phyloP scores from a whole-genome alignment of 352 stramenopile species.

The Phytophthora pluvialis region DNA sequence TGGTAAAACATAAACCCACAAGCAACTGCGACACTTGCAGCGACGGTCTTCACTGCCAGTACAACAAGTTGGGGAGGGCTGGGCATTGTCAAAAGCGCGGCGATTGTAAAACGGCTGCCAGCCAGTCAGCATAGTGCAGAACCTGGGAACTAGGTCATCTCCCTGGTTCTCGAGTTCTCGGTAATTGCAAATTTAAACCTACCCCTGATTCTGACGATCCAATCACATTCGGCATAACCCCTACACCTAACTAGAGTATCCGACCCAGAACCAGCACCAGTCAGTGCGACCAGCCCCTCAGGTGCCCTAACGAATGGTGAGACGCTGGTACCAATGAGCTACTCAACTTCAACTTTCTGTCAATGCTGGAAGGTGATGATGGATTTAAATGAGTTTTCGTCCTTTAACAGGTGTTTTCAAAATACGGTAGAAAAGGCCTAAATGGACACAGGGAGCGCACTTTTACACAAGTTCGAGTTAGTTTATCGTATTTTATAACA shows the following conservation, averaged over 20 bases:
- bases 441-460: too few relatives aligned
- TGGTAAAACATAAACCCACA: conserved; percentile 16
- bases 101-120: neutral
- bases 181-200: neutral
- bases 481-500: too few relatives aligned
- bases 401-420: too few relatives aligned
- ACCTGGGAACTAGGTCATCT: neutral
- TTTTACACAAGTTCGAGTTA: too few relatives aligned
- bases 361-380: too few relatives aligned
- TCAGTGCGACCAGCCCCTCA: neutral
- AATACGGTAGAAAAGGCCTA: too few relatives aligned
- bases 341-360: too few relatives aligned
- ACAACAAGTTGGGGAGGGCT: neutral
- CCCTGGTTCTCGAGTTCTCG: neutral
- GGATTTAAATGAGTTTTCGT: too few relatives aligned
- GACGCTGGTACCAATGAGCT: too few relatives aligned
- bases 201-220: neutral
- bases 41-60: too few relatives aligned
- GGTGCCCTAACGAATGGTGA: too few relatives aligned
- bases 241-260: neutral
- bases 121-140: neutral
- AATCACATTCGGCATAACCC: neutral
- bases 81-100: neutral
- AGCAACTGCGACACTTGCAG: neutral
- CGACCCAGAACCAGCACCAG: conserved; percentile 1